phyloP scores from a whole-genome alignment of 441 rosid genomes.

The Erysimum pusillum region DNA sequence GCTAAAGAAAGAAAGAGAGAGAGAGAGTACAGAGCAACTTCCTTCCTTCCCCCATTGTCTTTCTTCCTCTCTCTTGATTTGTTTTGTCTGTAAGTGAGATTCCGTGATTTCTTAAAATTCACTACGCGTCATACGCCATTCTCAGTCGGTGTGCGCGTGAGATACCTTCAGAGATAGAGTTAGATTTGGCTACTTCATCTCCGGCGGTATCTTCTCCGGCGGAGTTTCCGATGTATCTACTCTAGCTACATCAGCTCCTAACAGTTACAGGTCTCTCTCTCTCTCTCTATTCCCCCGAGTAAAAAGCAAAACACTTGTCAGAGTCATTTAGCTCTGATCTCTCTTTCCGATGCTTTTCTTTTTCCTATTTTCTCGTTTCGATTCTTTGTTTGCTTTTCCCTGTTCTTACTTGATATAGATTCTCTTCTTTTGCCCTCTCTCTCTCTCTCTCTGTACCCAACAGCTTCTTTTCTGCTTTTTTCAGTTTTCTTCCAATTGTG shows the following conservation, averaged over 20 bases:
- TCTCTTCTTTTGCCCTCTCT: slow-evolving; percentile 36
- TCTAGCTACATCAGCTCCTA: slow-evolving; percentile 38
- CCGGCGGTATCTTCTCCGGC: slow-evolving; percentile 37
- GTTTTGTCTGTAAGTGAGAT: slow-evolving; percentile 45
- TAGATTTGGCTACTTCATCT: slow-evolving; percentile 17
- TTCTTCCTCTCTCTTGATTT: slow-evolving; percentile 20
- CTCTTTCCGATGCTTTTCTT: slow-evolving; percentile 23
- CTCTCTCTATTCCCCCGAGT: slow-evolving; percentile 35
- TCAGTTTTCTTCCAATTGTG: slow-evolving; percentile 14
- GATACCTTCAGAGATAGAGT: background rate
- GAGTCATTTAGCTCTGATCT: slow-evolving; percentile 46
- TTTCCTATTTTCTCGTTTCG: slow-evolving; percentile 7
- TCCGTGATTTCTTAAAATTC: slow-evolving; percentile 9
- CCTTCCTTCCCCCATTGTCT: background rate
- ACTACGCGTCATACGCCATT: slow-evolving; percentile 22
- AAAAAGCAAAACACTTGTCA: slow-evolving; percentile 5
- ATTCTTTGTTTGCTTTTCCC: slow-evolving; percentile 28
- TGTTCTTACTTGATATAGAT: slow-evolving; percentile 42
- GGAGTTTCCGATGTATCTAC: slow-evolving; percentile 29
- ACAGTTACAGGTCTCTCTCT: slow-evolving; percentile 45
- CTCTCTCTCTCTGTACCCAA: slow-evolving; percentile 30
- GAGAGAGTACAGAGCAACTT: slow-evolving; percentile 23
- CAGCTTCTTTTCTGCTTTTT: slow-evolving; percentile 44
- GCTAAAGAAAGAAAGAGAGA: background rate
- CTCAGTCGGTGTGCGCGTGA: slow-evolving; percentile 38